A percentile compares a stretch with the other conserved stretches of the same genome.
phyloP scores from a whole-genome alignment of 371 early-diverging fungal genomes.

The Zancudomyces culisetae region DNA sequence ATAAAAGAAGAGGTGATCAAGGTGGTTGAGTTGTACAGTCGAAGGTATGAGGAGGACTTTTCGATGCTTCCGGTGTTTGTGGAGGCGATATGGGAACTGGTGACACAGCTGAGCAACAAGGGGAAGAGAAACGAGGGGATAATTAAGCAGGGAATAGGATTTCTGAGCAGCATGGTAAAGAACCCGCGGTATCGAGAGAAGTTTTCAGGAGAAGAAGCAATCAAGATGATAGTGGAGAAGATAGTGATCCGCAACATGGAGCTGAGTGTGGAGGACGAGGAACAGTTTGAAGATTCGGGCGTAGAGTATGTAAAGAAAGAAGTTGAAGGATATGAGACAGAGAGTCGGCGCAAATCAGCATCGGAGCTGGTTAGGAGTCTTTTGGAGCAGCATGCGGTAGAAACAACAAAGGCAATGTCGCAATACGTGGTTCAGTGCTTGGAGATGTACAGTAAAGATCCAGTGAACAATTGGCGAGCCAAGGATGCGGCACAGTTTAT shows the following conservation, averaged over 20 bases:
- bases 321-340: conserved; percentile 62
- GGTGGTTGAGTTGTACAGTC: conserved; percentile 68
- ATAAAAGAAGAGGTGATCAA: conserved; percentile 78
- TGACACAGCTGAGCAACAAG: conserved; percentile 46
- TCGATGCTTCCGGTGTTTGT: conserved; percentile 55
- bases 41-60: conserved; percentile 80
- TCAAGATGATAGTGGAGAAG: conserved; percentile 67
- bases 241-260: conserved; percentile 84
- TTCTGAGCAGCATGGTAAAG: conserved; percentile 74
- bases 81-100: conserved; percentile 59
- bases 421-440: conserved; percentile 54
- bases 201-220: conserved; percentile 45
- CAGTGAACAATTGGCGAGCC: conserved; percentile 69
- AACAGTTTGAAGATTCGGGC: conserved; percentile 89
- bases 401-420: conserved; percentile 63
- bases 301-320: conserved; percentile 83
- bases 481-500: conserved; percentile 90
- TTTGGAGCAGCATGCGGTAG: conserved; percentile 60
- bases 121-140: conserved; percentile 62
- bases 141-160: conserved; percentile 70
- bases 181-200: conserved; percentile 42
- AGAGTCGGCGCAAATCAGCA: conserved; percentile 81
- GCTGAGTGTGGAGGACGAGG: conserved; percentile 74
- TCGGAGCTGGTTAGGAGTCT: conserved; percentile 83
- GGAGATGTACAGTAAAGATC: conserved; percentile 47